A percentile compares a stretch with the other conserved stretches of the same genome.
Conservation (phyloP, 495 filamentous ascomycete genomes). For the Podospora didyma region DNA sequence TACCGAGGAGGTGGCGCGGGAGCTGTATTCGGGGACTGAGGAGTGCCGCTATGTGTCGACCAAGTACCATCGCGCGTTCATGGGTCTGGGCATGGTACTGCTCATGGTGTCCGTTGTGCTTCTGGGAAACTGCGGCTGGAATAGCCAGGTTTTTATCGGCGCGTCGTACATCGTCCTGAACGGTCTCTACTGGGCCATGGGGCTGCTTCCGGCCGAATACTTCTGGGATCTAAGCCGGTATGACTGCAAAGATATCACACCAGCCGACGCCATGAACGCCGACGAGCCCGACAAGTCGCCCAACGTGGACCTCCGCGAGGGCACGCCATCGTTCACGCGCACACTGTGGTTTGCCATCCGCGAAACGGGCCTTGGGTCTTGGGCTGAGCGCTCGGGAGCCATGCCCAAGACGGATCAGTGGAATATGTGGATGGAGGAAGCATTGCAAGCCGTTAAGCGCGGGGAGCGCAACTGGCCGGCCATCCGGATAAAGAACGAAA, state of each 20-base stretch:
- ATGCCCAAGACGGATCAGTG: constrained; percentile 48
- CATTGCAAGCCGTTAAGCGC: constrained; percentile 32
- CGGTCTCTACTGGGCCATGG: constrained; percentile 54
- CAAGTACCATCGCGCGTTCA: constrained; percentile 42
- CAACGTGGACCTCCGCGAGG: constrained; percentile 28
- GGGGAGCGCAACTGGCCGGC: constrained; percentile 39
- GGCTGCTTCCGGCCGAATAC: constrained; percentile 39
- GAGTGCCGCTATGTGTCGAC: constrained; percentile 49
- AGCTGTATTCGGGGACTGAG: constrained; percentile 60
- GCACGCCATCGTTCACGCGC: constrained; percentile 42
- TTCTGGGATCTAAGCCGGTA: constrained; percentile 53
- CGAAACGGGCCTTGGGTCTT: constrained; percentile 45
- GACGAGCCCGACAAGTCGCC: constrained; percentile 14
- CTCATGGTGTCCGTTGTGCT: constrained; percentile 60
- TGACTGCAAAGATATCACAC: constrained; percentile 33
- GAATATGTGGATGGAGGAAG: constrained; percentile 50
- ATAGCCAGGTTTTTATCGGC: constrained; percentile 55
- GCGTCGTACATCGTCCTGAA: constrained; percentile 56
- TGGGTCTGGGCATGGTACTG: constrained; percentile 54
- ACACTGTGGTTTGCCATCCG: constrained; percentile 56
- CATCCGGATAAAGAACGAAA: constrained; percentile 45
- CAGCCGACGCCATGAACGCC: constrained; percentile 27
- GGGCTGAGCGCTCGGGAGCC: constrained; percentile 44
- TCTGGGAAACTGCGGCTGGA: constrained; percentile 58
- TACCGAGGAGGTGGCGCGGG: constrained; percentile 58